Percentiles rank a stretch among this genome's conserved stretches.
phyloP scores from a whole-genome alignment of 192 early-diverging fungal genomes.

The Coemansia sp. region DNA sequence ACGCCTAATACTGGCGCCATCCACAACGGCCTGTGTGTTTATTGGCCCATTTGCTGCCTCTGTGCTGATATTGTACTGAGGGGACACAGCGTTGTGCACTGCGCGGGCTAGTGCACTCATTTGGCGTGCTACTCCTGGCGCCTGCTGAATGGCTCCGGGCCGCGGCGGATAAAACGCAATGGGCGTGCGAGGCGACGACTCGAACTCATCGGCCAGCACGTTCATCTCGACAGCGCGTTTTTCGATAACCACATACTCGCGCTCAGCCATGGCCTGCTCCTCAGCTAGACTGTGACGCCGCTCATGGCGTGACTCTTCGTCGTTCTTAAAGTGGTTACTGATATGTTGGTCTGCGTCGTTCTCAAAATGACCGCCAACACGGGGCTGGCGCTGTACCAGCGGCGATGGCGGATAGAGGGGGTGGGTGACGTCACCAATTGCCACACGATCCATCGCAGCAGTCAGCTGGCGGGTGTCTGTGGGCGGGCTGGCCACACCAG shows the following conservation, averaged over 20 bases:
- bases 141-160: constrained; percentile 34
- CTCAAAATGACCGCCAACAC: not conserved
- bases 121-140: constrained; percentile 43
- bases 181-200: constrained; percentile 52
- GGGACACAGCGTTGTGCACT: constrained; percentile 40
- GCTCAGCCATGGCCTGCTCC: constrained; percentile 60
- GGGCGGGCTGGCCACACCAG: not conserved
- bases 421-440: constrained; percentile 7
- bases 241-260: constrained; percentile 77
- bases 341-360: not conserved
- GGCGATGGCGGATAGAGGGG: constrained; percentile 9
- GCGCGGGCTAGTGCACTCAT: constrained; percentile 53
- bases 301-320: not conserved
- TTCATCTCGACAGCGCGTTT: constrained; percentile 72
- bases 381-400: not conserved
- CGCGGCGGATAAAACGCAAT: constrained; percentile 45
- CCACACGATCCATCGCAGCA: constrained; percentile 15
- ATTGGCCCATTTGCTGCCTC: constrained; percentile 47
- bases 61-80: constrained; percentile 38
- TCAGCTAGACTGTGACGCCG: constrained; percentile 24
- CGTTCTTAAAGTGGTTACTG: not conserved
- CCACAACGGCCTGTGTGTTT: constrained; percentile 8
- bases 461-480: not conserved
- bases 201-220: constrained; percentile 68
- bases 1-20: not conserved